Base-by-base conservation (phyloP, 2,329 filamentous ascomycete species). In the Hypomyces rosellus region DNA sequence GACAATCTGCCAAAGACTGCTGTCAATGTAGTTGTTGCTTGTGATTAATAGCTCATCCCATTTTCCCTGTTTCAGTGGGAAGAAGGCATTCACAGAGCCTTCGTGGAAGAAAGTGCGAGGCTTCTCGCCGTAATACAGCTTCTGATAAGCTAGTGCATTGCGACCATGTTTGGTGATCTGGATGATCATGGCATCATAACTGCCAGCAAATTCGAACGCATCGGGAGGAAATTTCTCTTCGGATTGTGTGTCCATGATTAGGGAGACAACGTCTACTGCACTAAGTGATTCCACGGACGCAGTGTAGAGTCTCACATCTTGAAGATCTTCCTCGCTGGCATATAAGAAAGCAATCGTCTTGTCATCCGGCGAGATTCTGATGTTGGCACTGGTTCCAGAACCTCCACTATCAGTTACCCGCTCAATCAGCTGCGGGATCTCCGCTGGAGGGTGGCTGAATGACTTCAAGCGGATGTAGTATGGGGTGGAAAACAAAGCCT, bases 321-420 rank as follows among this genome's bases (percentile, higher is more conserved):
- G 55, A 2, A 55, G 50, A 30, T 63, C 58, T 3, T 52, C 49
- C 4, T 57, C 51, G 1, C 61, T 55, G 6, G 57, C 36, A 22
- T 65, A 61, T 15, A 70, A 44, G 45, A 72, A 73, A 2, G 62
- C 65, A 8, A 73, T 54, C 41, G 61, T 59, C 14, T 60, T 58
- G 3, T 64, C 69, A 48, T 73, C 65, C 1, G 69, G 67, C 3
- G 67, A 67, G 53, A 71, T 66, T 6, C 65, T 59, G 11, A 69
- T 65, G 34, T 65, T 61, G 22, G 45, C 45, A 37, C 52, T 53
- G 13, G 45, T 18, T 3, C 57, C 52, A n/a, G 34, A 13, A 8
- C 49, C 30, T 14, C 49, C 22, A 7, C 40, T 39, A n/a, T n/a
- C n/a, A 9, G 41, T 48, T 25, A 57, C 59, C 15, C 60, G 43